Evolutionary conservation across 2,329 filamentous ascomycete genomes (phyloP).

Genomic region (Sordariomycetes sp.): DNA sequence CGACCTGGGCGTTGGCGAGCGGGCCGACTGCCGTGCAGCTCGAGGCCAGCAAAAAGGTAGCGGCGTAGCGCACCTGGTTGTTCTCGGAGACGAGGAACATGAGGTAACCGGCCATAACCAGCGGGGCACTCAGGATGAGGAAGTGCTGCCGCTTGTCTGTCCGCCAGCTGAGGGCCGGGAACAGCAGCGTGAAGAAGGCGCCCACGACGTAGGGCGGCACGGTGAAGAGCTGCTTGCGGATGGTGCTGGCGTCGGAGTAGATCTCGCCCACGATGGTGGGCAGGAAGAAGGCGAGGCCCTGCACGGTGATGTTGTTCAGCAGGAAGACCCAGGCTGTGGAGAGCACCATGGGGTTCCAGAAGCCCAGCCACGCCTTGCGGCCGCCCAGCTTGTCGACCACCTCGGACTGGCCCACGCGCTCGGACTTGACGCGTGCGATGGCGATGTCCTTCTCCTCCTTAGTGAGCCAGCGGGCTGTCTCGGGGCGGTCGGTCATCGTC

Average conservation of each 20-base stretch:
- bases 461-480: slow-evolving; percentile 53
- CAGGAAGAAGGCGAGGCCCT: slow-evolving; percentile 60
- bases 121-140: slow-evolving; percentile 44
- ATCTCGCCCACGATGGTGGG: slow-evolving; percentile 62
- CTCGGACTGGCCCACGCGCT: slow-evolving; percentile 45
- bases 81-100: slow-evolving; percentile 51
- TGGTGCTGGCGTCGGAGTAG: slow-evolving; percentile 44
- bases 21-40: slow-evolving; percentile 54
- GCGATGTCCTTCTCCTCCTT: slow-evolving; percentile 53
- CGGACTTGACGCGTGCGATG: slow-evolving; percentile 46
- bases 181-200: slow-evolving; percentile 45
- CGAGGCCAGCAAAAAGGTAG: slow-evolving; percentile 54
- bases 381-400: slow-evolving; percentile 51
- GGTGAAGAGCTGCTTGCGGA: slow-evolving; percentile 57
- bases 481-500: slow-evolving; percentile 55
- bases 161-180: slow-evolving; percentile 49
- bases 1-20: slow-evolving; percentile 53
- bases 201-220: slow-evolving; percentile 61
- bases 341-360: slow-evolving; percentile 47
- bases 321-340: slow-evolving; percentile 47
- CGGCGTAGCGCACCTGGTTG: slow-evolving; percentile 48
- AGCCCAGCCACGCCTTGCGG: slow-evolving; percentile 47
- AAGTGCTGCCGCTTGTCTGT: slow-evolving; percentile 48
- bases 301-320: slow-evolving; percentile 60
- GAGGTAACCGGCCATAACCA: slow-evolving; percentile 50